These are phyloP conservation scores for Akebia trifoliata DNA, from an alignment of 164 flowering plant genomes.

Conservation along the genomic window DNA sequence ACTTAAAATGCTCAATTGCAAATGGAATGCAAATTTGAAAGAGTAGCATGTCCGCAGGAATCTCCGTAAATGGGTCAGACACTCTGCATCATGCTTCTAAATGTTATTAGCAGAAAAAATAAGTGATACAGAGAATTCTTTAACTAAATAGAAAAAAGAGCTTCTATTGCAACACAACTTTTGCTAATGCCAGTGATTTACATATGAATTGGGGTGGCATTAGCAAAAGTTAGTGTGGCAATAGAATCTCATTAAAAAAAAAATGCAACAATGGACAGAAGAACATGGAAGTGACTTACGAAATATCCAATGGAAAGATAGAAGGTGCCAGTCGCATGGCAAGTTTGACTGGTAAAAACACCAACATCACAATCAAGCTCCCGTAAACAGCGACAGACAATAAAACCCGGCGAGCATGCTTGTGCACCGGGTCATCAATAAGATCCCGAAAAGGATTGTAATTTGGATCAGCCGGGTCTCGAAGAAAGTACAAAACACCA, in stretches of 20 bases:
- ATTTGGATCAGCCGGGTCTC: conserved; percentile 99
- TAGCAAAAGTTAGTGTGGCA: no score
- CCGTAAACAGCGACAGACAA: conserved; percentile 97
- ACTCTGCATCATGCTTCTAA: conserved; percentile 49
- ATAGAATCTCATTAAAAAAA: no score
- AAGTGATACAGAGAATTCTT: no score
- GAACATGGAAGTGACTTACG: conserved; percentile 81
- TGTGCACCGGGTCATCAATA: conserved; percentile 97
- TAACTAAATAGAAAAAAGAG: no score
- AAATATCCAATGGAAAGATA: conserved; percentile 84
- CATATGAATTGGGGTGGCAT: no score
- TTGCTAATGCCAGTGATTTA: neutral
- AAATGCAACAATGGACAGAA: no score
- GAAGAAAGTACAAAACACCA: conserved; percentile 91
- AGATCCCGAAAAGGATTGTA: conserved; percentile 98
- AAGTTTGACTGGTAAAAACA: conserved; percentile 92
- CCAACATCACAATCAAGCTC: conserved; percentile 96
- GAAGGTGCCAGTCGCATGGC: conserved; percentile 93
- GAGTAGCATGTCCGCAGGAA: conserved; percentile 97
- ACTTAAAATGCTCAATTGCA: conserved; percentile 90
- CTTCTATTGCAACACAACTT: neutral
- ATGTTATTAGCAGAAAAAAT: no score
- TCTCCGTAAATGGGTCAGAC: conserved; percentile 97
- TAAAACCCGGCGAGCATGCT: conserved; percentile 96
- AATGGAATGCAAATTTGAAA: conserved; percentile 96